These are phyloP conservation scores for Mycena olivaceomarginata DNA, from an alignment of 768 basidiomycete genomes.

Conservation along the genomic window DNA sequence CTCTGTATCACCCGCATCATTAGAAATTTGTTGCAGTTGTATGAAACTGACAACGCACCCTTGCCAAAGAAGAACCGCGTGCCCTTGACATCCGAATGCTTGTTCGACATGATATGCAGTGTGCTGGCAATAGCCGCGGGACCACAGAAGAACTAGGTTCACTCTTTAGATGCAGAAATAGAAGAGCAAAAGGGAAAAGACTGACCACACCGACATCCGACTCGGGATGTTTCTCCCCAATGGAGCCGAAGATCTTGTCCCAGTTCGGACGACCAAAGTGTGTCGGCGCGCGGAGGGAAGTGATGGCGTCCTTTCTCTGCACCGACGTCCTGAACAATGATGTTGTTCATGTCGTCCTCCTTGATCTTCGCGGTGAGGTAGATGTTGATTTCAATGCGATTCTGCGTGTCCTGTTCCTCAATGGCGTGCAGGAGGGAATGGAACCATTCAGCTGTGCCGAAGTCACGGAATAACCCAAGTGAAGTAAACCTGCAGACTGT, in stretches of 20 bases:
- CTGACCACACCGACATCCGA: constrained; percentile 93
- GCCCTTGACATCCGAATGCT: constrained; percentile 73
- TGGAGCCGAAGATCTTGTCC: constrained; percentile 84
- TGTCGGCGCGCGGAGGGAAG: constrained; percentile 91
- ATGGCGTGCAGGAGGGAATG: constrained; percentile 95
- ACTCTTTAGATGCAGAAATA: not conserved
- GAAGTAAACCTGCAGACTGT: constrained; percentile 79
- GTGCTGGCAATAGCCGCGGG: constrained; percentile 70
- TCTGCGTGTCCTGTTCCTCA: constrained; percentile 92
- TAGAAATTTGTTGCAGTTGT: not conserved
- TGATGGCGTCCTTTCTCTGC: constrained; percentile 95
- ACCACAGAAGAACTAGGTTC: constrained; percentile 75
- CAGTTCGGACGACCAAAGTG: constrained; percentile 95
- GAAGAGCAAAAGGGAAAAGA: constrained; percentile 32
- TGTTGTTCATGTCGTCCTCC: constrained; percentile 96
- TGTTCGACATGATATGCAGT: constrained; percentile 79
- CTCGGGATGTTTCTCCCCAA: constrained; percentile 89
- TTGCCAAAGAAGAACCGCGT: constrained; percentile 83
- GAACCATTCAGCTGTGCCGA: constrained; percentile 95
- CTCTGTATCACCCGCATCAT: constrained; percentile 27
- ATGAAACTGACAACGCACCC: constrained; percentile 60
- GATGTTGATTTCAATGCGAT: constrained; percentile 95
- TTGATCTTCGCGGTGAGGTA: constrained; percentile 95
- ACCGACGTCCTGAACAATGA: constrained; percentile 95
- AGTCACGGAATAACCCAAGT: constrained; percentile 98